phyloP scores from a whole-genome alignment of 2,329 filamentous ascomycete genomes.

The Celoporthe dispersa region DNA sequence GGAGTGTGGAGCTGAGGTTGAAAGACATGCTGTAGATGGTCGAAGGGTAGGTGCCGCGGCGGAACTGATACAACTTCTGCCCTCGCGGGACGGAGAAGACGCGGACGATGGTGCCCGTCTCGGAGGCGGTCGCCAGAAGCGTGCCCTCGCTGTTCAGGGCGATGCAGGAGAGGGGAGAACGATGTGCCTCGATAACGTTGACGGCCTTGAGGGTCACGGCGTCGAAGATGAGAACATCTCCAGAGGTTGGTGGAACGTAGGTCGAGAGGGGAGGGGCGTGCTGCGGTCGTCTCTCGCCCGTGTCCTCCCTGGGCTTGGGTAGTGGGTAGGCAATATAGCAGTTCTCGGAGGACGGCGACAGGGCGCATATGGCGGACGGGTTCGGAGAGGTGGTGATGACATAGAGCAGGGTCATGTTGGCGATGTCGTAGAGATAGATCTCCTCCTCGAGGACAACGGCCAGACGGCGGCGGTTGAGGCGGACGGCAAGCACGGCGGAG shows the following conservation, averaged over 20 bases:
- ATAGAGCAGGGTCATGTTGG: slow-evolving; percentile 94
- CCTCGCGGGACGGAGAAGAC: slow-evolving; percentile 92
- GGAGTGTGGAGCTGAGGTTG: slow-evolving; percentile 88
- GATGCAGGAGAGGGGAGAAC: slow-evolving; percentile 87
- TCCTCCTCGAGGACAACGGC: slow-evolving; percentile 94
- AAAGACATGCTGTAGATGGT: slow-evolving; percentile 99
- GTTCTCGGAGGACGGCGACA: slow-evolving; percentile 93
- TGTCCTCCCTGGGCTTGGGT: slow-evolving; percentile 70
- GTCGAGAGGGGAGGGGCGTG: slow-evolving; percentile 83
- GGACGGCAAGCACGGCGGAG: slow-evolving; percentile 91
- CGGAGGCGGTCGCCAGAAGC: slow-evolving; percentile 88
- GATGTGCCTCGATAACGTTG: slow-evolving; percentile 94
- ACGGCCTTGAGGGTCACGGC: slow-evolving; percentile 87
- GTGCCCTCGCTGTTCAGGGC: slow-evolving; percentile 92
- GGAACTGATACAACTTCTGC: slow-evolving; percentile 94
- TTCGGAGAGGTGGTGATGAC: slow-evolving; percentile 95
- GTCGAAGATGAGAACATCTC: slow-evolving; percentile 93
- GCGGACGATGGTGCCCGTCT: slow-evolving; percentile 96
- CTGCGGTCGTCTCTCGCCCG: slow-evolving; percentile 64
- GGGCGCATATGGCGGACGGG: slow-evolving; percentile 84
- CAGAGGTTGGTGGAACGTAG: slow-evolving; percentile 82
- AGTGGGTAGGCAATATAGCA: slow-evolving; percentile 95
- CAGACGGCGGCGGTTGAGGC: slow-evolving; percentile 90
- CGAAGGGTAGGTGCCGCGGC: slow-evolving; percentile 91
- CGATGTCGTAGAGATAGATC: slow-evolving; percentile 98